A percentile compares a stretch with the other conserved stretches of the same genome.
Conservation (phyloP, 202 grass and related monocot species). For the Setaria viridis region DNA sequence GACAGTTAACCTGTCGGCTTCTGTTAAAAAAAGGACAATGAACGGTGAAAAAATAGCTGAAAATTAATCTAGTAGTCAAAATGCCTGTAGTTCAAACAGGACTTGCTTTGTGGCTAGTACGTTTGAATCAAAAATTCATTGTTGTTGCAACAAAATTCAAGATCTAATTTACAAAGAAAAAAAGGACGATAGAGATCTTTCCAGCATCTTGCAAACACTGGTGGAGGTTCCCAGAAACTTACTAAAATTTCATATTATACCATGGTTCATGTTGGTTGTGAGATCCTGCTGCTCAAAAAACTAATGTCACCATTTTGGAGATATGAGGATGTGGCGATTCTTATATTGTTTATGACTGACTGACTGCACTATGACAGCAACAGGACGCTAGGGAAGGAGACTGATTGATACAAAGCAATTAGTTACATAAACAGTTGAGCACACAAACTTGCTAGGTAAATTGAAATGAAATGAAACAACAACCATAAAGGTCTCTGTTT, state of each 20-base stretch:
- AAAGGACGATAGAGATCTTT: not conserved
- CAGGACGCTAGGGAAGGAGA: not conserved
- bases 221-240: not conserved
- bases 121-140: not conserved
- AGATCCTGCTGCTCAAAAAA: not conserved
- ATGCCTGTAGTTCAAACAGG: not conserved
- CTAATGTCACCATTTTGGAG: not conserved
- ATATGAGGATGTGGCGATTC: not conserved
- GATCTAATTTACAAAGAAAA: not conserved
- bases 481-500: not conserved
- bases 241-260: not conserved
- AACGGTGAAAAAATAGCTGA: not conserved
- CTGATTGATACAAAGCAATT: not conserved
- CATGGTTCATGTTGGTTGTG: not conserved
- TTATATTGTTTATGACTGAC: not conserved
- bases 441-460: not conserved
- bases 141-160: not conserved
- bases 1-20: no score
- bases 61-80: not conserved
- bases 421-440: not conserved
- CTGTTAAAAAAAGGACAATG: not conserved
- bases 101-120: not conserved
- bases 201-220: constrained; percentile 9
- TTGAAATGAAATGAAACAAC: not conserved
- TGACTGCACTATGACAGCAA: not conserved